Percentiles rank a stretch among this genome's conserved stretches.
These are phyloP conservation scores for Puccinia horiana DNA, from an alignment of 1,284 basidiomycete genomes.

Conservation along the genomic window DNA sequence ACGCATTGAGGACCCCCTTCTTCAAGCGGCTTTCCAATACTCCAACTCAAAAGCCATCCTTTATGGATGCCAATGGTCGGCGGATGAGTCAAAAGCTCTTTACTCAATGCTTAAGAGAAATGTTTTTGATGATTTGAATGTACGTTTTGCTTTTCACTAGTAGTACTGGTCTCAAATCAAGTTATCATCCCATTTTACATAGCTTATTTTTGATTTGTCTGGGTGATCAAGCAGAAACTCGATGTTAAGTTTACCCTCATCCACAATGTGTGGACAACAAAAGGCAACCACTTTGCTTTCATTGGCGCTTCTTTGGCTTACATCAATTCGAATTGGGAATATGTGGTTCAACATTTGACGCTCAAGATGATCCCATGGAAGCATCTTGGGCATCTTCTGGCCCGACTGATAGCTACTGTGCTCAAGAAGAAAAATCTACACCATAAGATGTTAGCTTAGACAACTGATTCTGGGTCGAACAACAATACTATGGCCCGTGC, in stretches of 20 bases:
- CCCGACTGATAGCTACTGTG: not conserved
- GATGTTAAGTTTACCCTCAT: not conserved
- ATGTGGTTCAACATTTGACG: not conserved
- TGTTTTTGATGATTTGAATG: not conserved
- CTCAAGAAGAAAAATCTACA: not conserved
- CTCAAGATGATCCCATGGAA: conserved; percentile 1
- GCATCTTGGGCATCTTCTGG: not conserved
- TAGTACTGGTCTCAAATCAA: no score
- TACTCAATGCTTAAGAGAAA: not conserved
- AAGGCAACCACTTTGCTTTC: not conserved
- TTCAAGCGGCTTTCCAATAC: conserved; percentile 9
- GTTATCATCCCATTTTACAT: no score
- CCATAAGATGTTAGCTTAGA: not conserved
- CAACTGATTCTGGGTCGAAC: not conserved
- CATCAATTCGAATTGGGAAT: not conserved
- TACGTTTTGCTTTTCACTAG: not conserved
- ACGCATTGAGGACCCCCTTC: not conserved
- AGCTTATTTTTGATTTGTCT: not conserved
- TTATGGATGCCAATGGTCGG: not conserved
- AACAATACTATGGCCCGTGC: not conserved
- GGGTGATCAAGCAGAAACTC: not conserved
- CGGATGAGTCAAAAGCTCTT: not conserved
- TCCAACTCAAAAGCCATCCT: not conserved
- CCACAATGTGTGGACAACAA: conserved; percentile 5
- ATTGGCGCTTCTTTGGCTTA: not conserved